Conservation (phyloP, 139 green algal species). For the Desmodesmus armatus region DNA sequence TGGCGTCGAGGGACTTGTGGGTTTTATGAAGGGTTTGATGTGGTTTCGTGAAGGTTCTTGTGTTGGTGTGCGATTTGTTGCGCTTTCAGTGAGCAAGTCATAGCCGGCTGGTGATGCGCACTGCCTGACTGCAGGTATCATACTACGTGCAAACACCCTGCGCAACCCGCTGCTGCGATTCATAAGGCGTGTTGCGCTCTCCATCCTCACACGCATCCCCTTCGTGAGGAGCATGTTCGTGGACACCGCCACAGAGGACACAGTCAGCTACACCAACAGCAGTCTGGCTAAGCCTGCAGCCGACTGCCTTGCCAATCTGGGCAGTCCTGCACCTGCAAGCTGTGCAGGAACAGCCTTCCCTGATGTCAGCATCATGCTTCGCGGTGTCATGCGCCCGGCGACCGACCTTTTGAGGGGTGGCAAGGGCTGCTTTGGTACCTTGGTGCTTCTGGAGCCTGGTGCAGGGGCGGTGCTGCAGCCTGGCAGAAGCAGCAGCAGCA, state of each 20-base stretch:
- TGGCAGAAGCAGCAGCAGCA: not conserved
- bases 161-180: not conserved
- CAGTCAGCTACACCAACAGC: slow-evolving; percentile 2
- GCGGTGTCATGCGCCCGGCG: not conserved
- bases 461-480: not conserved
- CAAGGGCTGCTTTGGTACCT: not conserved
- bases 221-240: not conserved
- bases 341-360: slow-evolving; percentile 17
- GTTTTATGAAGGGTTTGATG: no score
- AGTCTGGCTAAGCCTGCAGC: slow-evolving; percentile 11
- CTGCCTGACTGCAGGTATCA: not conserved
- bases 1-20: no score
- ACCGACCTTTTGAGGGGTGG: not conserved
- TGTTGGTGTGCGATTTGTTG: no score
- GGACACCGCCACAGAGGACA: not conserved
- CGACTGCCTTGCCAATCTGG: not conserved
- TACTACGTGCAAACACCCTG: slow-evolving; percentile 2
- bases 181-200: not conserved
- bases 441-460: not conserved
- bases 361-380: not conserved
- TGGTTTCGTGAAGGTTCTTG: no score
- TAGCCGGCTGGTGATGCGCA: not conserved
- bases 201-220: not conserved
- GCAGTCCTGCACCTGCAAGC: not conserved
- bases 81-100: no score